Evolutionary conservation across 2,329 filamentous ascomycete genomes (phyloP).

Genomic region (Iodosphaeria phyllophila): DNA sequence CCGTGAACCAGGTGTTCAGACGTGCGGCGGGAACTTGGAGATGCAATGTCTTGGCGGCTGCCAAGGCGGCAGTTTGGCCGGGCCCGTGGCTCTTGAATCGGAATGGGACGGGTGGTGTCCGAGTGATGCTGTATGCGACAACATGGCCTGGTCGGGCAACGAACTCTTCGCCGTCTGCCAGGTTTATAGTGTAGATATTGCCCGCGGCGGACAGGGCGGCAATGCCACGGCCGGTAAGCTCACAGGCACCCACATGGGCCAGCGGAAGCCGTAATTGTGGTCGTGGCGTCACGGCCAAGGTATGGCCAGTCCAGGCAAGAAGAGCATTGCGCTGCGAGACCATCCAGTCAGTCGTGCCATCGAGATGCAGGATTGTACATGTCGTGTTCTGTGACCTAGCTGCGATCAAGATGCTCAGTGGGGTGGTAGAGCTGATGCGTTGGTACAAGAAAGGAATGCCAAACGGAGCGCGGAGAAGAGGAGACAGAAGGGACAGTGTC

Average conservation of each 20-base stretch:
- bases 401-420: conserved; percentile 73
- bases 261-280: conserved; percentile 58
- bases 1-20: no score
- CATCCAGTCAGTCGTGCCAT: conserved; percentile 93
- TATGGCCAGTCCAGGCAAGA: conserved; percentile 92
- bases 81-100: conserved; percentile 69
- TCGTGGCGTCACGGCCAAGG: conserved; percentile 55
- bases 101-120: conserved; percentile 62
- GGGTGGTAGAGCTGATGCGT: conserved; percentile 68
- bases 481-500: conserved; percentile 71
- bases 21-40: no score
- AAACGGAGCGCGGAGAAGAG: conserved; percentile 58
- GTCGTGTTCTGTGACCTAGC: conserved; percentile 76
- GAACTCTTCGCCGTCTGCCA: conserved; percentile 74
- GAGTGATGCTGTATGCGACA: conserved; percentile 69
- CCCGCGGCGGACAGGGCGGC: conserved; percentile 72
- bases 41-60: conserved; percentile 47
- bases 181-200: conserved; percentile 70
- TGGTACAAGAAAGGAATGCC: conserved; percentile 95
- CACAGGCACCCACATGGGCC: conserved; percentile 81
- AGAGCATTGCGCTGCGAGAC: conserved; percentile 72
- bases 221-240: conserved; percentile 73
- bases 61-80: conserved; percentile 42
- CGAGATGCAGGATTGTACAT: conserved; percentile 72
- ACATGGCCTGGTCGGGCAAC: conserved; percentile 83